Evolutionary conservation across 306 rosid genomes (phyloP).

Genomic region (Quercus gilva): DNA sequence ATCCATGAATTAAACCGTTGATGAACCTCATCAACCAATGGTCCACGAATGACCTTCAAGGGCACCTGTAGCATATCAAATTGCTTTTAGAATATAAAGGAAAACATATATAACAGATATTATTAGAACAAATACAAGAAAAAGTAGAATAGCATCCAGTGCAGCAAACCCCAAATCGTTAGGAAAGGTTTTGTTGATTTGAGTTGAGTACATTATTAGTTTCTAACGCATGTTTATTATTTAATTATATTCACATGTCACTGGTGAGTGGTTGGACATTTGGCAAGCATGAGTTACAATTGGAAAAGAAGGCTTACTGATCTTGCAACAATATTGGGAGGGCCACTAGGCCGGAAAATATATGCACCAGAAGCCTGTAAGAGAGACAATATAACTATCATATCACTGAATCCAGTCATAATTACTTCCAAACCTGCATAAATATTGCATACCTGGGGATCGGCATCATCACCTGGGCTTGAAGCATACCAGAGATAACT

Average conservation of each 20-base stretch:
- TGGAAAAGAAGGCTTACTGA: slow-evolving; percentile 47
- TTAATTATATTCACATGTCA: neutral
- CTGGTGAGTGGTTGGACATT: neutral
- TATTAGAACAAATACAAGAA: neutral
- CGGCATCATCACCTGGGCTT: neutral
- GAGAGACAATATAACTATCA: slow-evolving; percentile 10
- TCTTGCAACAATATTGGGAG: slow-evolving; percentile 72
- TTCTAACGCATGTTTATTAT: neutral
- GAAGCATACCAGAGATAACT: slow-evolving; percentile 84
- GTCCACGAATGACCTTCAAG: slow-evolving; percentile 57
- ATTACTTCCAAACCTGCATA: neutral
- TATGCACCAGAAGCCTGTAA: slow-evolving; percentile 78
- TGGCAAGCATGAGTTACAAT: neutral
- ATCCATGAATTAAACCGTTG: slow-evolving; percentile 81
- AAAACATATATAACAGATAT: neutral
- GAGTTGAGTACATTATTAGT: neutral
- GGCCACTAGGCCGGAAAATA: slow-evolving; percentile 75
- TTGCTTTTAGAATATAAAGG: neutral
- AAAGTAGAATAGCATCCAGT: neutral
- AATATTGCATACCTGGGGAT: slow-evolving; percentile 43
- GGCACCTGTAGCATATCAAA: slow-evolving; percentile 46
- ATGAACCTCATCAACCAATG: slow-evolving; percentile 68
- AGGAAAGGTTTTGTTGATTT: neutral
- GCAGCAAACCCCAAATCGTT: neutral
- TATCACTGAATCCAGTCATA: neutral